Conservation (phyloP, 1,284 basidiomycete species). For the Austroboletus niveus region DNA sequence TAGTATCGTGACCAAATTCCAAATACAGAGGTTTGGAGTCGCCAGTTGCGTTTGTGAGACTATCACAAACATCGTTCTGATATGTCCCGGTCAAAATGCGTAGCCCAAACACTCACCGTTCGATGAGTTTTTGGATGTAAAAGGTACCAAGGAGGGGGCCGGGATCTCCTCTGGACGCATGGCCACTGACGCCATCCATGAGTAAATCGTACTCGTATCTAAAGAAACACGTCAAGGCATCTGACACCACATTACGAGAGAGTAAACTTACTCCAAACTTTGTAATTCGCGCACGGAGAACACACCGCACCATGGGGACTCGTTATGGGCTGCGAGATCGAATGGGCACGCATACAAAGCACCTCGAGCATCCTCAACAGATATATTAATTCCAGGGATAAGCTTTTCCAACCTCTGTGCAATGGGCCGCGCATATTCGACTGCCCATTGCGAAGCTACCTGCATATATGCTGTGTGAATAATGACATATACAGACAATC, state of each 20-base stretch:
- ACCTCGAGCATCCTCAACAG: slow-evolving; percentile 38
- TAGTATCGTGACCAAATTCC: slow-evolving; percentile 51
- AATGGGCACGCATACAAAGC: slow-evolving; percentile 48
- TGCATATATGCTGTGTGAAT: slow-evolving; percentile 8
- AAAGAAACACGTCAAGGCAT: background rate
- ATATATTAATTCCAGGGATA: slow-evolving; percentile 35
- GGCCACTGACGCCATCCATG: slow-evolving; percentile 46
- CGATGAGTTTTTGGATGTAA: slow-evolving; percentile 43
- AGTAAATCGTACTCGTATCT: slow-evolving; percentile 47
- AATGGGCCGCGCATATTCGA: slow-evolving; percentile 40
- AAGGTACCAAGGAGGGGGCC: slow-evolving; percentile 44
- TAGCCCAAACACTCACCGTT: slow-evolving; percentile 29
- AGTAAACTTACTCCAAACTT: slow-evolving; percentile 37
- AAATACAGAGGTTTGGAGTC: slow-evolving; percentile 38
- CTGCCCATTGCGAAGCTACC: slow-evolving; percentile 38
- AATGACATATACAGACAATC: background rate
- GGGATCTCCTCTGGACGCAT: slow-evolving; percentile 38
- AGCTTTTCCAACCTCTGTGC: slow-evolving; percentile 37
- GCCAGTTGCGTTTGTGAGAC: slow-evolving; percentile 39
- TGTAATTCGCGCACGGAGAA: slow-evolving; percentile 39
- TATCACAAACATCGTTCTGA: slow-evolving; percentile 9
- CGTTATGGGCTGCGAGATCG: slow-evolving; percentile 39
- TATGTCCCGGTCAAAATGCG: background rate
- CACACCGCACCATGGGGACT: slow-evolving; percentile 43
- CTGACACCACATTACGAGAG: background rate